phyloP scores from a whole-genome alignment of 257 asterid species.

The Solanum virginianum region DNA sequence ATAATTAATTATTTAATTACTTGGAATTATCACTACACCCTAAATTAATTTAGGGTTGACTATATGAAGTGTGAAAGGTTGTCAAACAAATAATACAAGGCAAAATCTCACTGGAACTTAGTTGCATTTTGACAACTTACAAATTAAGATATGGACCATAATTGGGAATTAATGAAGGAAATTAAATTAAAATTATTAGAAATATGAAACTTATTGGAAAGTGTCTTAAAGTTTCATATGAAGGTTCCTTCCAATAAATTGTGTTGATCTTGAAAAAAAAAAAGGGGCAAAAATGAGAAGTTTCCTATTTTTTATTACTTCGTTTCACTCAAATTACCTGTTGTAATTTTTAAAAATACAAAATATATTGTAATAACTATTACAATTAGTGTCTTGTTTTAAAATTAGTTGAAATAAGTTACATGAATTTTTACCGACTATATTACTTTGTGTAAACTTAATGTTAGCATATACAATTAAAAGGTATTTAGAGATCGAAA shows the following conservation, averaged over 20 bases:
- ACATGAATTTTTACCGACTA: too few relatives aligned
- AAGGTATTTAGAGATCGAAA: too few relatives aligned
- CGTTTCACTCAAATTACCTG: rapidly evolving
- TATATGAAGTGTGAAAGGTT: background rate
- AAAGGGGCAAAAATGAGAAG: background rate
- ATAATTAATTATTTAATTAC: background rate
- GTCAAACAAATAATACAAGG: background rate
- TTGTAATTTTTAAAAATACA: background rate
- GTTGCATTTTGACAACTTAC: background rate
- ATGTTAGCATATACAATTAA: too few relatives aligned
- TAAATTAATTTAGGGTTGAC: background rate
- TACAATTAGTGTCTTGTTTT: too few relatives aligned
- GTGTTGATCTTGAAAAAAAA: background rate
- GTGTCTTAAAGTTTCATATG: background rate
- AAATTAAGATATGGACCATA: background rate
- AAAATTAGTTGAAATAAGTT: too few relatives aligned
- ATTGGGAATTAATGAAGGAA: background rate
- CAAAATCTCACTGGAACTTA: background rate
- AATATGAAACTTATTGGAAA: background rate
- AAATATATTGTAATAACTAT: too few relatives aligned
- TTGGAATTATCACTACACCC: background rate
- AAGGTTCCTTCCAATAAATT: background rate
- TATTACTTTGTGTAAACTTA: too few relatives aligned
- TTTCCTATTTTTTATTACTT: background rate
- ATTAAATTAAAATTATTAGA: background rate